These are phyloP conservation scores for Trypanosoma melophagium DNA, from an alignment of 208 protist species.

Conservation along the genomic window DNA sequence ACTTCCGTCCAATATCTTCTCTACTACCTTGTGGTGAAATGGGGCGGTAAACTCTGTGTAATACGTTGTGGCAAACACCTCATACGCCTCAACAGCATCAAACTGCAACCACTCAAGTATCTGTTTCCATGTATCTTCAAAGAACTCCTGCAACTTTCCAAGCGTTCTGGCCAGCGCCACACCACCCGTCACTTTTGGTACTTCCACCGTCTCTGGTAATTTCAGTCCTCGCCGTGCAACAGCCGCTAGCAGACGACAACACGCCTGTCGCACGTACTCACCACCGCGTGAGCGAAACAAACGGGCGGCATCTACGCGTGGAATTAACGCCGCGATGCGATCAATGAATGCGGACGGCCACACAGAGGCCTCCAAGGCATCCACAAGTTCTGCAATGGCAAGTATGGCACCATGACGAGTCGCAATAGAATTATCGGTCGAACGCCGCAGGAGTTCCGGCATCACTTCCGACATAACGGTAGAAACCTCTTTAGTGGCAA, in stretches of 20 bases:
- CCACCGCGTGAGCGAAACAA: conserved; percentile 94
- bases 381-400: conserved; percentile 84
- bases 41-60: conserved; percentile 54
- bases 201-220: conserved; percentile 63
- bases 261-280: conserved; percentile 90
- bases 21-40: conserved; percentile 79
- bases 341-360: conserved; percentile 37
- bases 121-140: conserved; percentile 90
- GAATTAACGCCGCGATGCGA: conserved; percentile 56
- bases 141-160: conserved; percentile 71
- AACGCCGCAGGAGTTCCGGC: conserved; percentile 59
- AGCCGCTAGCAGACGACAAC: conserved; percentile 85
- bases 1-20: conserved; percentile 52
- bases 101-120: conserved; percentile 85
- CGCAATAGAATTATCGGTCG: conserved; percentile 57
- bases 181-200: conserved; percentile 52
- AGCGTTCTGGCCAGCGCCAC: conserved; percentile 57
- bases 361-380: conserved; percentile 37
- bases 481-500: conserved; percentile 47
- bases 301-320: conserved; percentile 86
- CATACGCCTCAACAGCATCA: conserved; percentile 63
- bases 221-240: conserved; percentile 57
- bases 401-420: conserved; percentile 92
- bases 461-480: conserved; percentile 27
- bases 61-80: conserved; percentile 59